Base-by-base conservation (phyloP, 208 protist species). In the Trypanosoma avium region DNA sequence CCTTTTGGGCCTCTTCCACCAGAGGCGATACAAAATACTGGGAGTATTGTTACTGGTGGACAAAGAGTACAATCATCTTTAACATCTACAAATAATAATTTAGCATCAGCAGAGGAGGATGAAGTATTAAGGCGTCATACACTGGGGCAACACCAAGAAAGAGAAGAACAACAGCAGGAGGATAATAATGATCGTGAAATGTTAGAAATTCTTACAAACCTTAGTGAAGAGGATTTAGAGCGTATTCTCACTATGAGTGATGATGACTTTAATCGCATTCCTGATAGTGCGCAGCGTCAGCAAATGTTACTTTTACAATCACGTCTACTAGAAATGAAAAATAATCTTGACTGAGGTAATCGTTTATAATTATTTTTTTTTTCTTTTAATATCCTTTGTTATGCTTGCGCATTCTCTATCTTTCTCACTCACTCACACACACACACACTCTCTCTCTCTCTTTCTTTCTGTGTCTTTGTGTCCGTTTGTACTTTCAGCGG, bases 141-240 rank as follows among this genome's bases (percentile, higher is more conserved):
- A n/a, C n/a, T n/a, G n/a, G n/a, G n/a, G n/a, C n/a, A n/a, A n/a
- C n/a, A 30, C 6, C 32, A 21, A n/a, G 46, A 61, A 17, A 69
- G 58, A 36, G 60, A 36, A 45, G 59, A 45, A 26, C 66, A 64
- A 24, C 70, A 75, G 35, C 57, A 75, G 56, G 64, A 77, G 29
- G 74, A 90, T 53, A 60, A 73, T 4, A 83, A 95, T 24, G n/a
- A n/a, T n/a, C n/a, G n/a, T n/a, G 80, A 95, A 46, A 81, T 90
- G 59, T 49, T 95, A 50, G 69, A 86, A 62, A 78, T 92, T 33
- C 84, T 95, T 15, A 66, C 77, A 12, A 77, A 69, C 45, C 83
- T 95, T 65, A 89, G 77, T 56, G 82, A 93, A 57, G 81, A 85
- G 30, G 90, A 95, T 17, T 80, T 93, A 21, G 81, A 90, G 56